A percentile compares a stretch with the other conserved stretches of the same genome.
phyloP scores from a whole-genome alignment of 208 protist genomes.

The Leishmania gerbilli region DNA sequence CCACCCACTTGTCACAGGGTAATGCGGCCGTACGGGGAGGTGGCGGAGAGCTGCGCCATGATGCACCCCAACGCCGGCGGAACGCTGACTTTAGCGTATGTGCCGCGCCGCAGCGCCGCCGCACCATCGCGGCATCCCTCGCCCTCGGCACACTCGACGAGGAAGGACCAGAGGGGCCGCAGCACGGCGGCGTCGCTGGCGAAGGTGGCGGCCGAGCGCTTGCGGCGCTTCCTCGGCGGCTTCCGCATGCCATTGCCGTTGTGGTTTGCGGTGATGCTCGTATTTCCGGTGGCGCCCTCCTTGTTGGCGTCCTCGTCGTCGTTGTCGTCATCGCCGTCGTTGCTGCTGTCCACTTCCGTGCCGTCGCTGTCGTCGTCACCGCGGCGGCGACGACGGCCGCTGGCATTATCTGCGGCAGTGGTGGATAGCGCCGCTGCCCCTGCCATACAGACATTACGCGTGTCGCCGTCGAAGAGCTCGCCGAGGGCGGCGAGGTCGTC shows the following conservation, averaged over 20 bases:
- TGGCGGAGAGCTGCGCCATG: slow-evolving; percentile 50
- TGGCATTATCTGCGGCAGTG: background rate
- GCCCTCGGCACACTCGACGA: slow-evolving; percentile 58
- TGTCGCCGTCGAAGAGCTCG: slow-evolving; percentile 35
- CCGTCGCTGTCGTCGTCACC: slow-evolving; percentile 15
- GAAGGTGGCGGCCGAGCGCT: slow-evolving; percentile 26
- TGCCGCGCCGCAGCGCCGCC: slow-evolving; percentile 36
- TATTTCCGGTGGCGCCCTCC: background rate
- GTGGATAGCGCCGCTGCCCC: background rate
- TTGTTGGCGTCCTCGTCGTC: background rate
- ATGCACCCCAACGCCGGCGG: slow-evolving; percentile 51
- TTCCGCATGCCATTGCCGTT: slow-evolving; percentile 3
- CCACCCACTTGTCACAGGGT: slow-evolving; percentile 30
- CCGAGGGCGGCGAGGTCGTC: slow-evolving; percentile 12
- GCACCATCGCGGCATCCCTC: slow-evolving; percentile 43
- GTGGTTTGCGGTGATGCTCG: background rate
- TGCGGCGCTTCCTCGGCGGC: background rate
- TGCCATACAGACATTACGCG: slow-evolving; percentile 23
- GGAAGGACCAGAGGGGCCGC: slow-evolving; percentile 68
- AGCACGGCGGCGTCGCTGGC: slow-evolving; percentile 51
- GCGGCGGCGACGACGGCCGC: slow-evolving; percentile 6
- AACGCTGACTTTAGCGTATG: slow-evolving; percentile 54
- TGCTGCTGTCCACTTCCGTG: background rate
- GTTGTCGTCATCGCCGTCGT: background rate
- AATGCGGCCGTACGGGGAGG: slow-evolving; percentile 56